Evolutionary conservation across 805 yeast genomes (phyloP), one percentile per base, ranked within the genome.

Genomic region (Brettanomyces naardenensis): DNA sequence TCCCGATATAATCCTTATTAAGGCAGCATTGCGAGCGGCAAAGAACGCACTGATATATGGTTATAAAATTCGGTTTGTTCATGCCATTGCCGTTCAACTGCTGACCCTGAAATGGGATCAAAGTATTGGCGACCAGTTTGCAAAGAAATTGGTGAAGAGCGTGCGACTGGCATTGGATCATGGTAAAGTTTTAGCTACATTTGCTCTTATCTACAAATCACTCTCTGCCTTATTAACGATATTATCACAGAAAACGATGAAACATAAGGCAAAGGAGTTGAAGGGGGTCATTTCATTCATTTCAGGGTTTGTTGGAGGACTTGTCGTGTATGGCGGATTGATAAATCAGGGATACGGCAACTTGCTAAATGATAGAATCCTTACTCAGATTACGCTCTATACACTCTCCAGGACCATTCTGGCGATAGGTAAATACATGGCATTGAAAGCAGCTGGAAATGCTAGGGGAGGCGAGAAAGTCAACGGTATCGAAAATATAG

Each of bases 361-460:
- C 7, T 30, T 47, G 11, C 35, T 47, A 20, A 53, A 54, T 30
- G 51, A 52, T 17, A 39, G 53, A 4, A 78, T 81, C 21, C 68
- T 83, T n/a, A 80, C 76, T 44, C 89, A 82, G 56, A 73, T 83
- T 45, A 83, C 88, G 1, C 65, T 83, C 36, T 83, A 83, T 50
- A 80, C 86, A 44, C 71, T 79, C 39, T 75, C 86, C 3, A 65
- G 94, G 31, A 85, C 80, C 4, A 52, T 75, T 35, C 52, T 84
- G 30, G 90, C 84, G 0, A 35, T 70, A 4, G 80, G 81, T 11
- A 78, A 75, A 50, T 66, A 70, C 31, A 35, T 71, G 10, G 68
- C 66, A 17, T 37, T 39, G 2, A 42, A 50, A 22, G 37, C 60
- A 18, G 35, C 56, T 22, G 36, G 32, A 9, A 33, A 13, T 9